A percentile compares a stretch with the other conserved stretches of the same genome.
These are phyloP conservation scores for Hortaea sp. DNA, from an alignment of 2,329 filamentous ascomycete genomes.

Conservation along the genomic window DNA sequence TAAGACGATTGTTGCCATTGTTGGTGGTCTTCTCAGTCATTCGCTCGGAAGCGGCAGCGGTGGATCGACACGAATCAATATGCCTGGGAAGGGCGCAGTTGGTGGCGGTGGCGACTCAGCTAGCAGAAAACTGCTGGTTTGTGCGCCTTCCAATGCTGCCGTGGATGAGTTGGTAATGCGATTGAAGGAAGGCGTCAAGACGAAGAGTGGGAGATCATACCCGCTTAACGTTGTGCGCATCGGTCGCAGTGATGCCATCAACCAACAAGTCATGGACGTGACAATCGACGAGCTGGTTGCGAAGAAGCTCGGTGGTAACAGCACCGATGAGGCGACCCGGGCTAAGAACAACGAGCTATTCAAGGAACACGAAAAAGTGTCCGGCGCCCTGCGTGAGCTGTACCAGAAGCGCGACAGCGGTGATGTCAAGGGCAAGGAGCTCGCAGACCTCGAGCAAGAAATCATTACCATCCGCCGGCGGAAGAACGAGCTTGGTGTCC, in stretches of 20 bases:
- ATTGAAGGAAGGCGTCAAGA: constrained; percentile 78
- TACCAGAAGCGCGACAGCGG: constrained; percentile 56
- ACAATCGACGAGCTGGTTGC: constrained; percentile 88
- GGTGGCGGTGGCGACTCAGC: constrained; percentile 22
- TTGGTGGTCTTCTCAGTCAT: constrained; percentile 70
- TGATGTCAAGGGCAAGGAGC: constrained; percentile 40
- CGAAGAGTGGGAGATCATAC: constrained; percentile 58
- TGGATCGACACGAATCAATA: constrained; percentile 23
- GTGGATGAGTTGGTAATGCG: constrained; percentile 93
- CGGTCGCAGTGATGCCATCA: constrained; percentile 86
- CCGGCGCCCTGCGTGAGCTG: constrained; percentile 58
- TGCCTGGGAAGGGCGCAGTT: constrained; percentile 22
- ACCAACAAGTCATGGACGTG: constrained; percentile 76
- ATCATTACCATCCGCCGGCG: constrained; percentile 69
- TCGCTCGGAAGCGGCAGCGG: constrained; percentile 38
- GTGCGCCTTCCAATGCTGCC: constrained; percentile 95
- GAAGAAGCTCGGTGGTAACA: constrained; percentile 46
- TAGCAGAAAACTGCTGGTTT: constrained; percentile 83
- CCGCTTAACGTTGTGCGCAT: constrained; percentile 82
- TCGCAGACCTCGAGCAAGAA: constrained; percentile 59
- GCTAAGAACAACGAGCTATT: constrained; percentile 59
- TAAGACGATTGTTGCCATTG: constrained; percentile 94
- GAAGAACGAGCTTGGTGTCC: constrained; percentile 64
- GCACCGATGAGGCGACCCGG: constrained; percentile 31
- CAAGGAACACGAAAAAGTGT: constrained; percentile 50